A percentile compares a stretch with the other conserved stretches of the same genome.
Conservation (phyloP, 1,139 yeast species). For the Candida sojae region DNA sequence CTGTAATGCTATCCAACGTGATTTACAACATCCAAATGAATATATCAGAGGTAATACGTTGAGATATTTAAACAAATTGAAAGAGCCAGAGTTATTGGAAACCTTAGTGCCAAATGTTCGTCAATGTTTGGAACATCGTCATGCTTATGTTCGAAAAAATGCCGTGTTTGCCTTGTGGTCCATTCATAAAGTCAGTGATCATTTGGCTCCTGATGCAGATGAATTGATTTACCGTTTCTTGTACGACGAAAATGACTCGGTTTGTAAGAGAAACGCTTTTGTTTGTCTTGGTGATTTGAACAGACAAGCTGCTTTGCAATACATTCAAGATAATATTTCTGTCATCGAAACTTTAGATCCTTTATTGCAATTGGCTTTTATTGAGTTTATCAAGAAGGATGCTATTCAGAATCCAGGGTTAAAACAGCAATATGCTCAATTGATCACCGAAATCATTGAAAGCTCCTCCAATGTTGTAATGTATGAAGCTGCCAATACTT, state of each 20-base stretch:
- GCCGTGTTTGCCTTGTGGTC: conserved; percentile 91
- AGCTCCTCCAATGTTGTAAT: conserved; percentile 74
- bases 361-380: conserved; percentile 81
- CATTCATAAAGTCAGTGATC: conserved; percentile 79
- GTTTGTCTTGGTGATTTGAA: conserved; percentile 81
- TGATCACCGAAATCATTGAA: conserved; percentile 74
- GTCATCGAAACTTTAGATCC: conserved; percentile 76
- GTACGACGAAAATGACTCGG: conserved; percentile 83
- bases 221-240: conserved; percentile 76
- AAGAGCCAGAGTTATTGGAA: conserved; percentile 91
- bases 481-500: conserved; percentile 89
- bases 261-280: conserved; percentile 95
- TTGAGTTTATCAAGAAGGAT: conserved; percentile 89
- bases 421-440: conserved; percentile 68
- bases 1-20: conserved; percentile 96
- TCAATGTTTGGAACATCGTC: conserved; percentile 91
- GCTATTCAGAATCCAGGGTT: conserved; percentile 64
- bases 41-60: conserved; percentile 94
- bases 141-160: conserved; percentile 96
- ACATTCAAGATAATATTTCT: conserved; percentile 70
- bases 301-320: conserved; percentile 82
- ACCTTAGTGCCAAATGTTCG: conserved; percentile 94
- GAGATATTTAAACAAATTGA: conserved; percentile 85
- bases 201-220: conserved; percentile 92
- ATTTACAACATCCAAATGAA: conserved; percentile 97